These are phyloP conservation scores for Silene uniflora DNA, from an alignment of 148 eudicot species.

Conservation along the genomic window DNA sequence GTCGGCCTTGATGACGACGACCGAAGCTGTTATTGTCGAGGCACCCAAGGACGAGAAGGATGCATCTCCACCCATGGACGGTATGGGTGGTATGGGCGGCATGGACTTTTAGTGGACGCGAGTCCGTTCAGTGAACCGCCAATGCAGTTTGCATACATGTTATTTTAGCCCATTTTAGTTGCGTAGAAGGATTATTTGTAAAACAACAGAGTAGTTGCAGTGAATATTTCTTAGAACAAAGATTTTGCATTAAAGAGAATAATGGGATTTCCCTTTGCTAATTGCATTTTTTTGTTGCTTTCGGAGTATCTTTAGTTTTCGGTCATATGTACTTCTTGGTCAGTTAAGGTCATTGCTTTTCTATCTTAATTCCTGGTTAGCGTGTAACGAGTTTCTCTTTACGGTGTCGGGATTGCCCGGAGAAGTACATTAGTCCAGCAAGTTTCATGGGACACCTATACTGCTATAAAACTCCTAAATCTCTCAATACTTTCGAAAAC, in stretches of 20 bases:
- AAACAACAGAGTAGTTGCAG: background rate
- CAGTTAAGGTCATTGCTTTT: too few species aligned
- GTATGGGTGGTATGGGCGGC: slow-evolving; percentile 56
- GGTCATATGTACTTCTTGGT: too few species aligned
- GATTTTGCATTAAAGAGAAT: background rate
- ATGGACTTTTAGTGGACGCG: slow-evolving; percentile 16
- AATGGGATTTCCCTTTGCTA: background rate
- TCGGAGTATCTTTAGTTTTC: too few species aligned
- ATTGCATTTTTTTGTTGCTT: too few species aligned
- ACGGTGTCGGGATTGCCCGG: too few species aligned
- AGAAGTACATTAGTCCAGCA: too few species aligned
- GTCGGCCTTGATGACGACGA: slow-evolving; percentile 75
- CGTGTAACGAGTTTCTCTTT: too few species aligned
- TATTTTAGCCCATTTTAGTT: background rate
- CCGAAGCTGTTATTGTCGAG: slow-evolving; percentile 72
- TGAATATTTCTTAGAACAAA: background rate
- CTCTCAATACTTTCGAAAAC: too few species aligned
- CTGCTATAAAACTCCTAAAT: too few species aligned
- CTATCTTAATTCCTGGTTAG: too few species aligned
- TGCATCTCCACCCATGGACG: slow-evolving; percentile 39
- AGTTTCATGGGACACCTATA: too few species aligned
- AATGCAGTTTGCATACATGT: background rate
- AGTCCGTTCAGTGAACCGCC: background rate
- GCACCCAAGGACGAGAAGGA: slow-evolving; percentile 57
- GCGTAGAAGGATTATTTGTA: background rate